These are phyloP conservation scores for Trichoderma asperellum DNA, from an alignment of 2,329 filamentous ascomycete species.

Conservation along the genomic window DNA sequence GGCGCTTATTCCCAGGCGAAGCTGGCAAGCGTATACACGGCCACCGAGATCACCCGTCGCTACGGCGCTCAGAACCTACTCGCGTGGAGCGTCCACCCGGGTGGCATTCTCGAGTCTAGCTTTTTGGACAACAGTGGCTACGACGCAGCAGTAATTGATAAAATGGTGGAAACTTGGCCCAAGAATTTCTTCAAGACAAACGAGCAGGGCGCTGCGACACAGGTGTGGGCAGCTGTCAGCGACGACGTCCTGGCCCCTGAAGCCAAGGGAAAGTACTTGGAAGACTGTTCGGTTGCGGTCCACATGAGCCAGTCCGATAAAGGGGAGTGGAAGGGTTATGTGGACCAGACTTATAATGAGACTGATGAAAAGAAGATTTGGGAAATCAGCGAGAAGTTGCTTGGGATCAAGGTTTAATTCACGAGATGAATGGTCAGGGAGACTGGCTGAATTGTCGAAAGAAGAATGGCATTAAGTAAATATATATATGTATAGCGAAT, in stretches of 20 bases:
- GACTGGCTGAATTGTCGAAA: neutral
- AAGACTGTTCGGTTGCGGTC: constrained; percentile 35
- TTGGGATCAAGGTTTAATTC: constrained; percentile 18
- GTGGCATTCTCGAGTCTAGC: constrained; percentile 41
- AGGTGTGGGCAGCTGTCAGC: constrained; percentile 46
- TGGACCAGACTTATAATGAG: constrained; percentile 26
- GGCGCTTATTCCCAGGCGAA: constrained; percentile 50
- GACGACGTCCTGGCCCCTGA: constrained; percentile 43
- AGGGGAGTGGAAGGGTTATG: constrained; percentile 5
- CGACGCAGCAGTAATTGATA: neutral
- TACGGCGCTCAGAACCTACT: constrained; percentile 49
- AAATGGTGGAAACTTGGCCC: neutral
- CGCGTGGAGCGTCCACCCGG: constrained; percentile 50
- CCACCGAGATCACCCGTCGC: constrained; percentile 52
- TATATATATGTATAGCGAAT: neutral
- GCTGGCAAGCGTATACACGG: constrained; percentile 45
- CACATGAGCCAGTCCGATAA: neutral
- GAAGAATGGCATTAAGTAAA: neutral
- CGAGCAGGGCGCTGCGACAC: constrained; percentile 52
- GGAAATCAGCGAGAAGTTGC: constrained; percentile 14
- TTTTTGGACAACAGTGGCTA: constrained; percentile 17
- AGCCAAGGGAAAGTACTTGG: constrained; percentile 45
- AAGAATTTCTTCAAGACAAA: constrained; percentile 29
- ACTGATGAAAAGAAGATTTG: constrained; percentile 24
- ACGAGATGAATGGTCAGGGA: neutral